A percentile compares a stretch with the other conserved stretches of the same genome.
Evolutionary conservation across 2,329 filamentous ascomycete genomes (phyloP).

Genomic region (Aspergillus sp.): DNA sequence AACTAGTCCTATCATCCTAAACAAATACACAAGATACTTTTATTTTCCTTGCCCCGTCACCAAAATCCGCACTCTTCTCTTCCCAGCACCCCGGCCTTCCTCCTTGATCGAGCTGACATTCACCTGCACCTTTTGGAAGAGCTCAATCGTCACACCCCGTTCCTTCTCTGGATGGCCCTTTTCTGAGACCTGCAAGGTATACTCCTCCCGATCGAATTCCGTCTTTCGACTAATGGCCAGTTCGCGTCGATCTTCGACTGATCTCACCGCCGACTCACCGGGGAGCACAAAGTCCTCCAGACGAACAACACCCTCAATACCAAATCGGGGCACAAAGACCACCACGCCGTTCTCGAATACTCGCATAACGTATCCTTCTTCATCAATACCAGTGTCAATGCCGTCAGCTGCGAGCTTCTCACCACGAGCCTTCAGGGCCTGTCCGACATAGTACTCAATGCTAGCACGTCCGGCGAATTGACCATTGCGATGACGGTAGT

Average conservation of each 20-base stretch:
- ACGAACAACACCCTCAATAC: conserved; percentile 86
- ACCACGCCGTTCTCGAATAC: conserved; percentile 97
- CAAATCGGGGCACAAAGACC: conserved; percentile 90
- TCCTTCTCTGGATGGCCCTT: conserved; percentile 37
- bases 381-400: conserved; percentile 50
- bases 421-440: conserved; percentile 73
- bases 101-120: conserved; percentile 89
- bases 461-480: conserved; percentile 90
- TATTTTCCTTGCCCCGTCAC: conserved; percentile 26
- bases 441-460: conserved; percentile 96
- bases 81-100: conserved; percentile 72
- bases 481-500: conserved; percentile 91
- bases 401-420: conserved; percentile 34
- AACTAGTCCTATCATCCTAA: not conserved
- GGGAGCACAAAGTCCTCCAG: conserved; percentile 72
- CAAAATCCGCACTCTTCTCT: conserved; percentile 57
- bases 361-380: conserved; percentile 94
- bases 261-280: conserved; percentile 41
- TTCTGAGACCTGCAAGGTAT: conserved; percentile 59
- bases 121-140: conserved; percentile 89
- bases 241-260: conserved; percentile 27
- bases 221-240: conserved; percentile 55
- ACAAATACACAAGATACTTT: not conserved
- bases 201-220: conserved; percentile 78
- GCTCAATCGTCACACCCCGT: conserved; percentile 54